Base-by-base conservation (phyloP, 2,329 filamentous ascomycete genomes). In the Penicillium occitanis region DNA sequence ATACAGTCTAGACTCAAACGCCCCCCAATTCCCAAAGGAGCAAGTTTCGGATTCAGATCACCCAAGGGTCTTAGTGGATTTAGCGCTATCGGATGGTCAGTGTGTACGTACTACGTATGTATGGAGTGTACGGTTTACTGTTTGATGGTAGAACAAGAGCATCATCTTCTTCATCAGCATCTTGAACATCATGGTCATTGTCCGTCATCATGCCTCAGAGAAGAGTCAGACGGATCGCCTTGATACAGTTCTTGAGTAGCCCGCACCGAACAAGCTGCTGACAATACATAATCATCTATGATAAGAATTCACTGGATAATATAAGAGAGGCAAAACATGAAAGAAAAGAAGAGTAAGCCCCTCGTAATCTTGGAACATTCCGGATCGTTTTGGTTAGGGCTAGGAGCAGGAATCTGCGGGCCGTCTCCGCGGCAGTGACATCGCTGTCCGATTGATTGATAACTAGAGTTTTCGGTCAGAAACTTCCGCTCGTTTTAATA, bases 1-100 rank as follows among this genome's bases (percentile, higher is more conserved):
- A 28, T 42, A 30, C 17, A 60, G 40, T 28, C 40, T 60, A 60
- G 57, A 60, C 57, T 60, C 57, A 60, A 46, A 60, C 35, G 14
- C 22, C 57, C 13, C 57, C 28, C 35, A 19, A 42, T 33, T 46
- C 37, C 22, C 37, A 46, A 46, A n/a, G 22, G 13, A 40, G 22
- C 22, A 44, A 19, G 37, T 44, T 46, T 60, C 57, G 40, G 22
- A 60, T 60, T 60, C 19, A 59, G 57, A 59, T 59, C 37, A 37
- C 37, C 13, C n/a, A 19, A n/a, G 35, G 14, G 28, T 55, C 37
- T 30, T 44, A 46, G 19, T 30, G 19, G 6, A 19, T 44, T 60
- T 44, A 44, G 57, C 40, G 35, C 35, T 44, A 60, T 33, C 35
- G 30, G 37, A 30, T 44, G 35, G 40, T 42, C 57, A 44, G 57